Percentiles rank a stretch among this genome's conserved stretches.
Conservation (phyloP, 1,139 yeast species). For the Kazachstania sp. region DNA sequence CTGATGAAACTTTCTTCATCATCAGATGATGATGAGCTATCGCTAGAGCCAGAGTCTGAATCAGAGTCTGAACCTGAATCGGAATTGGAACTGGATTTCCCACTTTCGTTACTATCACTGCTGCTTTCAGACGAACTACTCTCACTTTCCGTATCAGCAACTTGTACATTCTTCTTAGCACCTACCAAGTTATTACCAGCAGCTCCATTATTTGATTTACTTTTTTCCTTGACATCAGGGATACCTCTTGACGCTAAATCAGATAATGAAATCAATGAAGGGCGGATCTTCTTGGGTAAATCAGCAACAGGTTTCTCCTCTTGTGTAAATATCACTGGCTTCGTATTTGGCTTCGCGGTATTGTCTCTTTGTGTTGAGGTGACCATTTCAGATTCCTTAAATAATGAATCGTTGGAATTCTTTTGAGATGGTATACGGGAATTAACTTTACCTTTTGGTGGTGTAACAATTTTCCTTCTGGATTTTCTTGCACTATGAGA, state of each 20-base stretch:
- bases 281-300: slow-evolving; percentile 23
- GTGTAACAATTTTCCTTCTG: slow-evolving; percentile 11
- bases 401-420: background rate
- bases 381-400: background rate
- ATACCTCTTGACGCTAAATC: slow-evolving; percentile 52
- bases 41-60: slow-evolving; percentile 12
- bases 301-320: slow-evolving; percentile 11
- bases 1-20: slow-evolving; percentile 32
- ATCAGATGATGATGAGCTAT: slow-evolving; percentile 9
- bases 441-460: slow-evolving; percentile 11
- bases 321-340: background rate
- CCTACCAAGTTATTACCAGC: background rate
- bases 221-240: slow-evolving; percentile 50
- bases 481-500: slow-evolving; percentile 8
- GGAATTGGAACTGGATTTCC: background rate
- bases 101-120: slow-evolving; percentile 52
- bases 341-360: background rate
- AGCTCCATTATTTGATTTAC: background rate
- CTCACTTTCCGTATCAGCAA: background rate
- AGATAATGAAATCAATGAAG: slow-evolving; percentile 45
- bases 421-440: slow-evolving; percentile 4
- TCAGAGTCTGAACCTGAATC: slow-evolving; percentile 1
- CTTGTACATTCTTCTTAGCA: background rate
- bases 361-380: background rate
- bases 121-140: slow-evolving; percentile 34